Conservation (phyloP, 1,284 basidiomycete genomes). For the Sanguinoderma infundibulare region DNA sequence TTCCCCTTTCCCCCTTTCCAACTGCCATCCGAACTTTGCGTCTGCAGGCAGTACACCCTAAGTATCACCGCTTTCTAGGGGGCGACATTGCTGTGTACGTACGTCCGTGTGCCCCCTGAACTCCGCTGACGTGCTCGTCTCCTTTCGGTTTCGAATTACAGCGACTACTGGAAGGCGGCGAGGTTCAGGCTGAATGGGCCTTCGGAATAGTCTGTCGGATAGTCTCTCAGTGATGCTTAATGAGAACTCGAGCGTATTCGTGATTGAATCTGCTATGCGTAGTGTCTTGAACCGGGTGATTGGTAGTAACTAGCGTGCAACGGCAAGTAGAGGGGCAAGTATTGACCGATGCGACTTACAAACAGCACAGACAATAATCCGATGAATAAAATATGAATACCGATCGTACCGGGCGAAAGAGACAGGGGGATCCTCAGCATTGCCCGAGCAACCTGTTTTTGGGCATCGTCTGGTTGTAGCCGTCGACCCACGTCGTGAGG, state of each 20-base stretch:
- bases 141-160: too few species aligned
- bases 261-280: neutral
- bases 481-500: conserved; percentile 42
- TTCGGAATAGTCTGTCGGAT: neutral
- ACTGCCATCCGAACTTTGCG: too few species aligned
- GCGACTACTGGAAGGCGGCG: neutral
- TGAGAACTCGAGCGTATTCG: neutral
- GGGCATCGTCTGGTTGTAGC: conserved; percentile 39
- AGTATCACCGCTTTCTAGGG: too few species aligned
- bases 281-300: neutral
- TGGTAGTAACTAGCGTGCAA: too few species aligned
- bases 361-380: neutral
- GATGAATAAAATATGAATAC: neutral
- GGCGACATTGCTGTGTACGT: too few species aligned
- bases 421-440: neutral
- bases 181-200: neutral
- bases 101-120: too few species aligned
- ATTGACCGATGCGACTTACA: neutral
- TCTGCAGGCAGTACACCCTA: too few species aligned
- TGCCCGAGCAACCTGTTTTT: conserved; percentile 31
- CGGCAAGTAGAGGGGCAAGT: neutral
- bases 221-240: too few species aligned
- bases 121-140: too few species aligned
- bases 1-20: too few species aligned
- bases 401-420: neutral